phyloP scores from a whole-genome alignment of 2,329 filamentous ascomycete genomes.

The Neofusicoccum sp. region DNA sequence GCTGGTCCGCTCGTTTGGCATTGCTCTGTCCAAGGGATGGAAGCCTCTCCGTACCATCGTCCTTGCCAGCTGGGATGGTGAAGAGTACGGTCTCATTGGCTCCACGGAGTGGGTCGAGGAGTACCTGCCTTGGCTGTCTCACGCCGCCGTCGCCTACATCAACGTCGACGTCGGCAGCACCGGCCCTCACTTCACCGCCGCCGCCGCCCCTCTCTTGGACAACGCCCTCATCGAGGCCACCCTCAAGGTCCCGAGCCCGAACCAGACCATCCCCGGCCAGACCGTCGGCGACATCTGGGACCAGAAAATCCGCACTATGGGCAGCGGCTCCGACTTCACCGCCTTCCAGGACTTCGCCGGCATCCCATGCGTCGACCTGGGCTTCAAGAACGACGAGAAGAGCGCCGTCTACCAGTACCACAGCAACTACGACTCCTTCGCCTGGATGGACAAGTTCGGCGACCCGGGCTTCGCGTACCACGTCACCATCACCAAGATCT shows the following conservation, averaged over 20 bases:
- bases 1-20: conserved; percentile 70
- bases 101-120: conserved; percentile 94
- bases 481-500: conserved; percentile 47
- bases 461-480: conserved; percentile 64
- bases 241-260: conserved; percentile 50
- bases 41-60: conserved; percentile 86
- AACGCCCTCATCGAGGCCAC: conserved; percentile 67
- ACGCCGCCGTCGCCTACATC: conserved; percentile 74
- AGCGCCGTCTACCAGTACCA: conserved; percentile 71
- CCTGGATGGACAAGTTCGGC: conserved; percentile 79
- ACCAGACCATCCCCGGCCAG: conserved; percentile 68
- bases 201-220: conserved; percentile 74
- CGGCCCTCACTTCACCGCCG: conserved; percentile 62
- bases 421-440: conserved; percentile 78
- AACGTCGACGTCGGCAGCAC: conserved; percentile 77
- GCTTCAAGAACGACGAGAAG: conserved; percentile 39
- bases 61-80: conserved; percentile 68
- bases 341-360: conserved; percentile 55
- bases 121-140: conserved; percentile 74
- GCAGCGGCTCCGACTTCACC: conserved; percentile 52
- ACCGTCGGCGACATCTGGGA: conserved; percentile 65
- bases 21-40: conserved; percentile 71
- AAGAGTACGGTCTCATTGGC: conserved; percentile 81
- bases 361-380: conserved; percentile 49
- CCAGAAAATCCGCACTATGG: conserved; percentile 55